A percentile compares a stretch with the other conserved stretches of the same genome.
These are phyloP conservation scores for Hypomyces rosellus DNA, from an alignment of 2,329 filamentous ascomycete species.

Conservation along the genomic window DNA sequence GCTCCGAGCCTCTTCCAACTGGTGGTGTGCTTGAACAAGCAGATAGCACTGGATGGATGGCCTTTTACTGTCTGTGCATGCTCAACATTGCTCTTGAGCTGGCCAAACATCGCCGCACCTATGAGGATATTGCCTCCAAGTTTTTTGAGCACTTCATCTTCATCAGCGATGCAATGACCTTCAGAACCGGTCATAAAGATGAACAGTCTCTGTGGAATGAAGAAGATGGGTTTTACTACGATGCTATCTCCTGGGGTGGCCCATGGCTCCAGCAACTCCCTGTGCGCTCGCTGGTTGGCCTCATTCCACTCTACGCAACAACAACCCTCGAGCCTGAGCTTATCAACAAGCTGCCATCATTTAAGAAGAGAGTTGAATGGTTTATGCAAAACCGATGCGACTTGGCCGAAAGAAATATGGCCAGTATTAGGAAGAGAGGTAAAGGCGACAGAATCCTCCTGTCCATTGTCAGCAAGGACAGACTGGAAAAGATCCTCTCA, in stretches of 20 bases:
- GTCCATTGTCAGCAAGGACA: conserved; percentile 86
- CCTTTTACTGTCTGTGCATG: conserved; percentile 94
- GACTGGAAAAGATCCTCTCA: conserved; percentile 80
- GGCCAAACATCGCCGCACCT: conserved; percentile 88
- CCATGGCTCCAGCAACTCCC: conserved; percentile 91
- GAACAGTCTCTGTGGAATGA: conserved; percentile 94
- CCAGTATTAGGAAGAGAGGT: conserved; percentile 82
- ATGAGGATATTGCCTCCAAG: conserved; percentile 95
- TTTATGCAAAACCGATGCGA: conserved; percentile 85
- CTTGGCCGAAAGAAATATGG: conserved; percentile 87
- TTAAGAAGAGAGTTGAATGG: conserved; percentile 92
- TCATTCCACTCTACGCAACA: conserved; percentile 90
- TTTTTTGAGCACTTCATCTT: conserved; percentile 99
- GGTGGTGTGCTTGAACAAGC: conserved; percentile 92
- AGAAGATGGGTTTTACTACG: conserved; percentile 95
- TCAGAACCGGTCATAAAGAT: conserved; percentile 60
- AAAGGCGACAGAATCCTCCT: conserved; percentile 84
- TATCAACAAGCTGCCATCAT: conserved; percentile 82
- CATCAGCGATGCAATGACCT: conserved; percentile 96
- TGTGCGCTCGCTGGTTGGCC: conserved; percentile 82
- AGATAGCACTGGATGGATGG: conserved; percentile 98
- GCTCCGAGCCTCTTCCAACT: conserved; percentile 88
- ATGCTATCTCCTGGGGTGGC: conserved; percentile 93
- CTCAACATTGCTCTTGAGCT: conserved; percentile 93
- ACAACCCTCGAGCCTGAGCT: conserved; percentile 89